These are phyloP conservation scores for Zymoseptoria crescenta DNA, from an alignment of 2,329 filamentous ascomycete species.

Conservation along the genomic window DNA sequence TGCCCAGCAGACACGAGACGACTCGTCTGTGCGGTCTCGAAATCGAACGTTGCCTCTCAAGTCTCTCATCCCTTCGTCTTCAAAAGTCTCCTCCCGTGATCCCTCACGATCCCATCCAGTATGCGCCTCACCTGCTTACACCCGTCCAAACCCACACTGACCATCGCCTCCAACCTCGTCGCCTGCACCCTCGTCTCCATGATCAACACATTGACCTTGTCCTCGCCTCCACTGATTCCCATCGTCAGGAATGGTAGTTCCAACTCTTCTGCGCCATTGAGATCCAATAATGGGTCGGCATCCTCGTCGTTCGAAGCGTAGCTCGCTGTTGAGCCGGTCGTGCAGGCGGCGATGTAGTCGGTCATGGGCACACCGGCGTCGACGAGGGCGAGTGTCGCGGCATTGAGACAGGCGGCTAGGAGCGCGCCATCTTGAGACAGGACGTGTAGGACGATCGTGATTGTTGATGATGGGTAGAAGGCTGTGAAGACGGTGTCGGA, in stretches of 20 bases:
- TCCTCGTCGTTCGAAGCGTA: conserved; percentile 57
- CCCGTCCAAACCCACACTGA: conserved; percentile 84
- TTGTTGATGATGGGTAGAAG: conserved; percentile 80
- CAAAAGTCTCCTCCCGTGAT: conserved; percentile 59
- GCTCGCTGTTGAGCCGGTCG: conserved; percentile 68
- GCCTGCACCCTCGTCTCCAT: conserved; percentile 87
- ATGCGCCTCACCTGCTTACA: conserved; percentile 79
- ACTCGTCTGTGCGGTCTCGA: neutral
- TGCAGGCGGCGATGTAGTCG: conserved; percentile 83
- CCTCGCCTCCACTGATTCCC: conserved; percentile 51
- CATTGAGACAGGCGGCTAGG: conserved; percentile 83
- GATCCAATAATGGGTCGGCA: conserved; percentile 70
- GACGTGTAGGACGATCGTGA: conserved; percentile 76
- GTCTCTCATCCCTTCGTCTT: conserved; percentile 23
- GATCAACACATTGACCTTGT: conserved; percentile 69
- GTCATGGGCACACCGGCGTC: conserved; percentile 95
- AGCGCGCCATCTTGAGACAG: conserved; percentile 85
- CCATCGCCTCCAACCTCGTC: conserved; percentile 77
- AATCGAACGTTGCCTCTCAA: neutral
- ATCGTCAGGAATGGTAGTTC: conserved; percentile 86
- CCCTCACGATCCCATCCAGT: conserved; percentile 70
- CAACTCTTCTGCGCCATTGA: conserved; percentile 73
- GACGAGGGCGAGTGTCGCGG: conserved; percentile 80
- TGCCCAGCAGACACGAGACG: neutral
- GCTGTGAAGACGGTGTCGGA: conserved; percentile 72